These are phyloP conservation scores for Leccinum olivaceopallidum DNA, from an alignment of 768 basidiomycete genomes.

Conservation along the genomic window DNA sequence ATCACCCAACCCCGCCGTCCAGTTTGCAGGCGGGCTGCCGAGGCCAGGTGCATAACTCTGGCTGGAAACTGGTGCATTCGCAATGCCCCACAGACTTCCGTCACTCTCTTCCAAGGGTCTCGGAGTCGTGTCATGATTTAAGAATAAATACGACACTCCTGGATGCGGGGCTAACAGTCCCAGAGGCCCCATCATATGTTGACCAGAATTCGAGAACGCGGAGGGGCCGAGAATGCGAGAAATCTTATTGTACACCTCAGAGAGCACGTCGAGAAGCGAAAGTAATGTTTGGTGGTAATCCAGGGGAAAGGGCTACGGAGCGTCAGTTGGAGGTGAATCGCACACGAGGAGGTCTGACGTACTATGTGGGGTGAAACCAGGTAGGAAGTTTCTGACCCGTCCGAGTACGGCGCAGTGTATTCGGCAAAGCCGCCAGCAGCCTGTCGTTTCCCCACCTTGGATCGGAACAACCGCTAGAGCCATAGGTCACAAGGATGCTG, in stretches of 20 bases:
- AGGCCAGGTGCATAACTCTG: conserved; percentile 35
- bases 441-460: conserved; percentile 56
- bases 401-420: conserved; percentile 59
- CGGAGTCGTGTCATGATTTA: conserved; percentile 36
- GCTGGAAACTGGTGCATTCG: conserved; percentile 42
- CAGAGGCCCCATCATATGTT: conserved; percentile 76
- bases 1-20: conserved; percentile 67
- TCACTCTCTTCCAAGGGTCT: conserved; percentile 43
- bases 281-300: conserved; percentile 90
- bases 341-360: conserved; percentile 28
- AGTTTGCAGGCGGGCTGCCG: conserved; percentile 56
- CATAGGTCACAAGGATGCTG: conserved; percentile 11
- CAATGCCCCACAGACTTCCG: conserved; percentile 74
- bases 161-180: conserved; percentile 77
- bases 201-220: conserved; percentile 65
- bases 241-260: conserved; percentile 88
- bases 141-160: conserved; percentile 79
- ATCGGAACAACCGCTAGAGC: conserved; percentile 56
- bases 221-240: conserved; percentile 81
- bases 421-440: conserved; percentile 53
- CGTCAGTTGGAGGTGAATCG: conserved; percentile 6
- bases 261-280: conserved; percentile 85
- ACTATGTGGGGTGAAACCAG: conserved; percentile 77
- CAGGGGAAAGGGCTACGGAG: conserved; percentile 73
- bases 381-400: conserved; percentile 64